phyloP scores from a whole-genome alignment of 768 basidiomycete species.

The Tubosaeta sp. region DNA sequence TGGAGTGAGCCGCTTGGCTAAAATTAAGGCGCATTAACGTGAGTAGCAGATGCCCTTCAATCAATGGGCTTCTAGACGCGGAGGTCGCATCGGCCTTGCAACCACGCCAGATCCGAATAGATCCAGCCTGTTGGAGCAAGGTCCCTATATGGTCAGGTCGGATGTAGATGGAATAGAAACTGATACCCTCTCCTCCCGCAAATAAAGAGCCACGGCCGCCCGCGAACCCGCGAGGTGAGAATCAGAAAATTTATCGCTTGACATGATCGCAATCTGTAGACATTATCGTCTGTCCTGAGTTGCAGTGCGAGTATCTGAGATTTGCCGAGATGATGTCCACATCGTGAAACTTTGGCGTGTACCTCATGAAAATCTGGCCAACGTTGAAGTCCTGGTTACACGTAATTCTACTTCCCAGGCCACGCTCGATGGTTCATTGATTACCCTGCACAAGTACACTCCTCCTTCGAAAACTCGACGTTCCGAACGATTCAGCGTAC shows the following conservation, averaged over 20 bases:
- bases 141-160: constrained; percentile 3
- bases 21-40: constrained; percentile 25
- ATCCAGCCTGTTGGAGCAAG: constrained; percentile 16
- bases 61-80: constrained; percentile 24
- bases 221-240: constrained; percentile 13
- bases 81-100: constrained; percentile 12
- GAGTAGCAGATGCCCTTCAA: constrained; percentile 23
- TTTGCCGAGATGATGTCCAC: constrained; percentile 15
- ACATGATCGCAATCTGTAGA: constrained; percentile 1
- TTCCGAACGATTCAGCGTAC: too few relatives aligned
- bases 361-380: constrained; percentile 21
- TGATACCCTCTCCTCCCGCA: too few relatives aligned
- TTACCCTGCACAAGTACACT: too few relatives aligned
- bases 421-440: too few relatives aligned
- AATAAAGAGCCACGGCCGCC: constrained; percentile 2
- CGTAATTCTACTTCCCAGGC: constrained; percentile 9
- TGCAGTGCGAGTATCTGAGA: constrained; percentile 2
- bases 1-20: constrained; percentile 24
- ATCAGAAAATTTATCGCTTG: constrained; percentile 10
- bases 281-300: not conserved
- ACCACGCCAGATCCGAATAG: constrained; percentile 14
- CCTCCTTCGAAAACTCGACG: too few relatives aligned
- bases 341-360: not conserved
- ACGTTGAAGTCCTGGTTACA: not conserved
- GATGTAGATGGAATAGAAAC: not conserved